Conservation (phyloP, 2,329 filamentous ascomycete genomes). For the Neophaeococcomyces mojaviensis region DNA sequence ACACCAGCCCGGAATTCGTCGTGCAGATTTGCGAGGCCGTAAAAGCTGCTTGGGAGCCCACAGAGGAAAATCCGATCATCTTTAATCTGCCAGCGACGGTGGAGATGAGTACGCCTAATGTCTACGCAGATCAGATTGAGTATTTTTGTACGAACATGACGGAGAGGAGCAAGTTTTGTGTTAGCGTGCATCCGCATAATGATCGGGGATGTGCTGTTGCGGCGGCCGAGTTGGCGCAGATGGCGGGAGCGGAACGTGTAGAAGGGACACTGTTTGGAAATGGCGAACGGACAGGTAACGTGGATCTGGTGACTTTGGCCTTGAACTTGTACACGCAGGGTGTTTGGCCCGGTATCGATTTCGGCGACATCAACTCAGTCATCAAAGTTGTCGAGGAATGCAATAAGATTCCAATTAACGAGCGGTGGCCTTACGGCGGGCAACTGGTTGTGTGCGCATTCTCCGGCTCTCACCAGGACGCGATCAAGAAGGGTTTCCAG, state of each 20-base stretch:
- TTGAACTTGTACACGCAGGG: constrained; percentile 95
- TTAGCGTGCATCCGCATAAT: constrained; percentile 91
- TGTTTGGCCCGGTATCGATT: constrained; percentile 75
- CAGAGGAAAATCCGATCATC: constrained; percentile 70
- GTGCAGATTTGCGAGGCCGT: constrained; percentile 83
- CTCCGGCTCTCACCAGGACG: constrained; percentile 87
- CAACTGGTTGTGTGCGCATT: constrained; percentile 89
- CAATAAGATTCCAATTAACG: constrained; percentile 91
- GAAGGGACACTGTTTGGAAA: constrained; percentile 94
- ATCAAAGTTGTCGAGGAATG: constrained; percentile 86
- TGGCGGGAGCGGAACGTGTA: constrained; percentile 91
- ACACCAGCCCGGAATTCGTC: constrained; percentile 76
- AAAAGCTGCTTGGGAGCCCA: constrained; percentile 85
- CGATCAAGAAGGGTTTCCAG: constrained; percentile 81
- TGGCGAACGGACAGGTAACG: constrained; percentile 90
- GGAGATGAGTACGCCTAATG: constrained; percentile 87
- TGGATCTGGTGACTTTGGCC: constrained; percentile 85
- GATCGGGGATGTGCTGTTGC: constrained; percentile 86
- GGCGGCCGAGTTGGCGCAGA: constrained; percentile 84
- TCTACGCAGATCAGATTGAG: constrained; percentile 94
- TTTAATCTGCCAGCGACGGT: constrained; percentile 97
- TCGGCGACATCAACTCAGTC: constrained; percentile 77
- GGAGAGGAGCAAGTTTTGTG: constrained; percentile 77
- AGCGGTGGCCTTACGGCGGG: constrained; percentile 82
- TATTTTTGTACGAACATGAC: constrained; percentile 83